Evolutionary conservation across 2,329 filamentous ascomycete species (phyloP), one percentile per base, ranked within the genome.

Genomic region (Colletotrichum musicola): DNA sequence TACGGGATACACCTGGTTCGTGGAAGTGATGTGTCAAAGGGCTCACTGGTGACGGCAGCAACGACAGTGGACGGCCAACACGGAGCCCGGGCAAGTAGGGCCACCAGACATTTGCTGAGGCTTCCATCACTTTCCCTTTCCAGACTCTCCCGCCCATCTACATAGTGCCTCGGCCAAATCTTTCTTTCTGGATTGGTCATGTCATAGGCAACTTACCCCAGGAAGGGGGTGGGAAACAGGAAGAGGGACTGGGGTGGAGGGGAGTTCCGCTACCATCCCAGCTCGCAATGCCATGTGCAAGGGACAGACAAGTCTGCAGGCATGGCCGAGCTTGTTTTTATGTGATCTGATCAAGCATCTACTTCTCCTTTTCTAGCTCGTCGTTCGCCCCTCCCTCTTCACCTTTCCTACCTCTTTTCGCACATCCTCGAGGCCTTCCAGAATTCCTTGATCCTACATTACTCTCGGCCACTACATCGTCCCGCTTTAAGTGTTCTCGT

Each of bases 1-100:
- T 47, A 64, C 64, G 49, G 49, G 55, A 14, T 25, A 56, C 62
- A 60, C 65, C 65, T 65, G 25, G 65, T 68, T 60, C 50, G 49
- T 68, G 62, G 42, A 38, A 58, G 30, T n/a, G 6, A 38, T n/a
- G 42, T 54, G 40, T 49, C 22, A 20, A 38, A 46, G 62, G 20
- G 16, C 47, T 25, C 50, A 27, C 14, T 30, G 50, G 25, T 50
- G 58, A 27, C 27, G 18, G 62, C 46, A 44, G 27, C 47, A 30
- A 16, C 3, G 22, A 38, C 30, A 42, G 49, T 47, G 30, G 35
- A 5, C 38, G 42, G 50, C 54, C 46, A 64, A 46, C 40, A n/a
- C 44, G 18, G 20, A 58, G 25, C 57, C n/a, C 16, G 53, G 46
- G 54, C 27, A 58, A 53, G 53, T 64, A 40, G 54, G 47, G 44